Conservation (phyloP, 1,284 basidiomycete species). For the Pseudozyma pruni region DNA sequence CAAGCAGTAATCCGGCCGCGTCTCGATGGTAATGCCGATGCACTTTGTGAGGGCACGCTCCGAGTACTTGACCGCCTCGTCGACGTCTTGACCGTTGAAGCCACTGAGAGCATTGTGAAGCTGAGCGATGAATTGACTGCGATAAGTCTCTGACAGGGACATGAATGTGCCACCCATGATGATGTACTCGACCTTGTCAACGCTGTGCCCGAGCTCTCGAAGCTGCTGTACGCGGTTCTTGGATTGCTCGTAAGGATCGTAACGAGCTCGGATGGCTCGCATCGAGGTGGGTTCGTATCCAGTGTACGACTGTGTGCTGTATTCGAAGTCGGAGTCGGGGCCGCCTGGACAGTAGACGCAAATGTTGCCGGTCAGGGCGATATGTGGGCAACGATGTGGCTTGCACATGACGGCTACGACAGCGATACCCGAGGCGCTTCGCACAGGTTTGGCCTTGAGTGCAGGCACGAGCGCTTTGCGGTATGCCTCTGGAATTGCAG, state of each 20-base stretch:
- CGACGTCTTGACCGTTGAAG: constrained; percentile 87
- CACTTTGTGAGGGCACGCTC: constrained; percentile 98
- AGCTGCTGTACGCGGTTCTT: constrained; percentile 93
- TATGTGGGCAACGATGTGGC: constrained; percentile 98
- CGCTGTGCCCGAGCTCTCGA: constrained; percentile 91
- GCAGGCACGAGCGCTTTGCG: constrained; percentile 90
- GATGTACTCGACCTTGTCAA: constrained; percentile 99
- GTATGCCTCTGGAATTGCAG: constrained; percentile 96
- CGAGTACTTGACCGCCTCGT: constrained; percentile 97
- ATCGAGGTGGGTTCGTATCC: constrained; percentile 98
- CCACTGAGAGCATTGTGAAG: constrained; percentile 97
- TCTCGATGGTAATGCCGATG: constrained; percentile 99
- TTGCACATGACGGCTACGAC: constrained; percentile 99
- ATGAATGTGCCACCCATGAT: constrained; percentile 99
- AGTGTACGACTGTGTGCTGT: constrained; percentile 95
- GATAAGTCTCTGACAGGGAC: constrained; percentile 97
- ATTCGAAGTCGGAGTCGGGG: constrained; percentile 99
- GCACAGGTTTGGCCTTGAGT: constrained; percentile 90
- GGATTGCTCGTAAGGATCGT: constrained; percentile 99
- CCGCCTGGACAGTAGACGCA: constrained; percentile 99
- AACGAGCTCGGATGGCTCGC: constrained; percentile 96
- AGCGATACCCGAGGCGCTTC: constrained; percentile 97
- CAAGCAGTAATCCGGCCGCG: constrained; percentile 96
- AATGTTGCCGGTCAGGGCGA: constrained; percentile 99
- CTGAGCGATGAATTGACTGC: constrained; percentile 91